Base-by-base conservation (phyloP, 371 early-diverging fungal genomes). In the Mortierella sp. region DNA sequence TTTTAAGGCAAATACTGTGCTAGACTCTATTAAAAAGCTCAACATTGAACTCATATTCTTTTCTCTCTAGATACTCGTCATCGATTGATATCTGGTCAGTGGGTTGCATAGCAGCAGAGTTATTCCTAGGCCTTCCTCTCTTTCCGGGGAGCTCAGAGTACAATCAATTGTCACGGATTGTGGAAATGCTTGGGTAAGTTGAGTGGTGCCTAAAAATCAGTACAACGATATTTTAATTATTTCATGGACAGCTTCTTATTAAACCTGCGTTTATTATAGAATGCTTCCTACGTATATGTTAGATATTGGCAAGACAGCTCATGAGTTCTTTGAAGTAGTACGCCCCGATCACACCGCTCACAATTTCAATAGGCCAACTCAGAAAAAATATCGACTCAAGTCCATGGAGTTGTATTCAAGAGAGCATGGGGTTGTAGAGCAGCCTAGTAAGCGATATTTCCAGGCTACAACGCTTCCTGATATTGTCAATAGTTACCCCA, bases 21-120 rank as follows among this genome's bases (percentile, higher is more conserved):
- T 45, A 15, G 10, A 45, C 19, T 15, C n/a, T 5, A 45, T 15
- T n/a, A 45, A 45, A 6, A 45, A 45, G 19, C 45, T 45, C 45
- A 45, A 19, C 19, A 19, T 45, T 5, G 40, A 15, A 34, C 12
- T 8, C 9, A 3, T 22, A n/a, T 59, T 64, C 7, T 28, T 56
- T 58, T 32, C 3, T 75, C 80, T 51, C 37, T 85, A 72, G 86
- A 23, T 96, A 97, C 86, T 90, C 95, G 10, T 93, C 96, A 51
- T 87, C 95, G 15, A 96, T 98, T 53, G 99, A 99, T 83, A 97
- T 99, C 91, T 99, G 99, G 99, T 97, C 98, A 0, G 86, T 98
- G 12, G 99, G 99, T 0, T 99, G 99, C 83, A 95, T 99, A 65
- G 95, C 97, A n/a, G 98, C 96, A 6, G 99, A 99, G 83, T 85